Base-by-base conservation (phyloP, 768 basidiomycete species). In the Holtermannia corniformis region DNA sequence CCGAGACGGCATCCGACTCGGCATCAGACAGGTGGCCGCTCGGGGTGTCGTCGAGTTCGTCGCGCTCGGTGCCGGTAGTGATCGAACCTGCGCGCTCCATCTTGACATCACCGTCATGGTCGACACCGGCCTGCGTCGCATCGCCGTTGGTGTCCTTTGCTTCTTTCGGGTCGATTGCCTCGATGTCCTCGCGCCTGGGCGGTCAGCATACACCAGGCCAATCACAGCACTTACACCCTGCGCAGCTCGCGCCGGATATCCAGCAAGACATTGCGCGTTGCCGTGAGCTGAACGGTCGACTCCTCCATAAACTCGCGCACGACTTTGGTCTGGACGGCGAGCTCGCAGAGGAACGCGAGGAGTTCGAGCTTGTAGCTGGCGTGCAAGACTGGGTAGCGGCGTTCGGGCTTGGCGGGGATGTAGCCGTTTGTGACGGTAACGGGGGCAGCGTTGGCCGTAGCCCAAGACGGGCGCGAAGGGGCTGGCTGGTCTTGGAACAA, bases 251-350 rank as follows among this genome's bases (percentile, higher is more conserved):
- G 80, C 74, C 95, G 95, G 56, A 91, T 82, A 57, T 97, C 95
- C 26, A 92, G 90, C 72, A 92, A 87, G 72, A 93, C 88, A 73
- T 97, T 99, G 58, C 95, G 76, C 27, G 95, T 76, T 23, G 91
- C 87, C 7, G 95, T 97, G 57, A 99, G 72, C 58, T 86, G 83
- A 61, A 86, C 81, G 65, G 92, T 90, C 63, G 87, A 88, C 43
- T 81, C 79, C 63, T 99, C 95, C 81, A 97, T 86, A 63, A 88
- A 86, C 4, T 79, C 73, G 65, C 91, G 86, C 20, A 96, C 82
- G 10, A 82, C 79, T 73, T 90, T 93, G 72, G 87, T 90, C 21
- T 91, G 89, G 22, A 91, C 81, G 0, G 85, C 90, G 47, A 92
- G 73, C 64, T 92, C 88, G 73, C 84, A 85, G 75, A 99, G 80